Evolutionary conservation across 768 basidiomycete genomes (phyloP).

Genomic region (Leccinellum rugosiceps): DNA sequence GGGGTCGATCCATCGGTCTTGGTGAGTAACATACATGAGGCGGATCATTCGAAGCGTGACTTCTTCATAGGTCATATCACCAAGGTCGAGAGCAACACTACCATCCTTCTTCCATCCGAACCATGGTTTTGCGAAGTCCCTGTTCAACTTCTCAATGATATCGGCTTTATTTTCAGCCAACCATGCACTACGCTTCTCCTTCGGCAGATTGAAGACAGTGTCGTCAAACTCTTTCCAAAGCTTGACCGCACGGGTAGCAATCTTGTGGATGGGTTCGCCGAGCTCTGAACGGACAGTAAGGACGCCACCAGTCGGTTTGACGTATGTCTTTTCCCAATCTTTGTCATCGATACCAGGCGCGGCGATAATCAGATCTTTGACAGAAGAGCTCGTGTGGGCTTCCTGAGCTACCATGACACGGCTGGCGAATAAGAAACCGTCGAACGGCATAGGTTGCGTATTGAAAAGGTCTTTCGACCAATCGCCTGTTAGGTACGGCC

Average conservation of each 20-base stretch:
- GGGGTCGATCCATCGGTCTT: slow-evolving; percentile 90
- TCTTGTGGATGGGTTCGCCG: slow-evolving; percentile 98
- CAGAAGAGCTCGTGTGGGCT: slow-evolving; percentile 89
- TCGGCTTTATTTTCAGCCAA: slow-evolving; percentile 82
- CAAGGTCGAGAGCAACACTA: slow-evolving; percentile 75
- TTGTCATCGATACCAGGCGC: slow-evolving; percentile 89
- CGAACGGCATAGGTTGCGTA: slow-evolving; percentile 95
- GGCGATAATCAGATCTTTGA: slow-evolving; percentile 95
- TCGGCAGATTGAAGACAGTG: slow-evolving; percentile 90
- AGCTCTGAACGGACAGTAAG: slow-evolving; percentile 97
- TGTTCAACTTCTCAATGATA: slow-evolving; percentile 88
- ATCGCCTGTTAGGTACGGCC: slow-evolving; percentile 95
- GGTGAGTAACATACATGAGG: slow-evolving; percentile 90
- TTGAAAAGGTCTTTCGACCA: slow-evolving; percentile 84
- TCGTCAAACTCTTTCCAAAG: slow-evolving; percentile 99
- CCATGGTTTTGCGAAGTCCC: slow-evolving; percentile 95
- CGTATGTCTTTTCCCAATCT: slow-evolving; percentile 93
- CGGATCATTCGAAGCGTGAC: slow-evolving; percentile 87
- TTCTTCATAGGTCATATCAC: slow-evolving; percentile 99
- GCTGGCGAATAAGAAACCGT: slow-evolving; percentile 93
- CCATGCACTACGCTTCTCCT: slow-evolving; percentile 94
- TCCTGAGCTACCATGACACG: slow-evolving; percentile 99
- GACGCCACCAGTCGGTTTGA: slow-evolving; percentile 92
- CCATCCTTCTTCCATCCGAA: slow-evolving; percentile 97
- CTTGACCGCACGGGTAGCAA: slow-evolving; percentile 94